A percentile compares a stretch with the other conserved stretches of the same genome.
Evolutionary conservation across 805 yeast genomes (phyloP).

Genomic region (Wickerhamiella parazyma): DNA sequence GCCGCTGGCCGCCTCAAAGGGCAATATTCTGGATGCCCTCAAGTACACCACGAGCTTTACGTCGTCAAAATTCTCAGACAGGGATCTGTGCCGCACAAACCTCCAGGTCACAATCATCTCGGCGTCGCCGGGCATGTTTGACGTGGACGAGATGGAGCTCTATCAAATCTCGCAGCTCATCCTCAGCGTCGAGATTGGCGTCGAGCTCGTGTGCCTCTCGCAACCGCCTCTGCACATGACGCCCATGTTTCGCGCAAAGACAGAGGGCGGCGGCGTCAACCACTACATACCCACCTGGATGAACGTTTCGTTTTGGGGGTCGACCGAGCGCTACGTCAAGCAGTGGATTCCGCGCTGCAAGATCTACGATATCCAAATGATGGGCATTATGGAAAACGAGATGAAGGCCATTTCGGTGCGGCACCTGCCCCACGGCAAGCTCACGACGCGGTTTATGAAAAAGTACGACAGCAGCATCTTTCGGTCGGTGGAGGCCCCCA

Average conservation of each 20-base stretch:
- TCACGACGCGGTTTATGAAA: slow-evolving; percentile 29
- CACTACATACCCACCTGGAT: slow-evolving; percentile 92
- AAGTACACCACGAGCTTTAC: slow-evolving; percentile 69
- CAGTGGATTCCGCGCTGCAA: slow-evolving; percentile 89
- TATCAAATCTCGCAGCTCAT: slow-evolving; percentile 63
- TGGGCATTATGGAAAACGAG: slow-evolving; percentile 94
- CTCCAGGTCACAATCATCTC: slow-evolving; percentile 77
- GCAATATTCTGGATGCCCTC: slow-evolving; percentile 77
- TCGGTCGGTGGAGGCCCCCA: slow-evolving; percentile 14
- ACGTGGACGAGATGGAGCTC: slow-evolving; percentile 70
- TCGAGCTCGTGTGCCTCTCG: slow-evolving; percentile 78
- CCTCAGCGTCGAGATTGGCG: slow-evolving; percentile 65
- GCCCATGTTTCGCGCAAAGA: slow-evolving; percentile 61
- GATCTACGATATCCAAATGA: slow-evolving; percentile 92
- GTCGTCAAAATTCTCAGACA: slow-evolving; percentile 63
- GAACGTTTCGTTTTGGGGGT: slow-evolving; percentile 83
- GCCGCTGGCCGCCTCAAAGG: slow-evolving; percentile 67
- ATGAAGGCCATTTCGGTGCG: slow-evolving; percentile 54
- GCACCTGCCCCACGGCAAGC: slow-evolving; percentile 31
- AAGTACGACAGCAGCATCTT: slow-evolving; percentile 57
- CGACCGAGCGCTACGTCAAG: slow-evolving; percentile 31
- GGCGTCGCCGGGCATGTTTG: slow-evolving; percentile 89
- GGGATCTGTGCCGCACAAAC: slow-evolving; percentile 81
- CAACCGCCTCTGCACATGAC: slow-evolving; percentile 87
- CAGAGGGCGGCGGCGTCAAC: slow-evolving; percentile 15